Percentiles rank a stretch among this genome's conserved stretches.
These are phyloP conservation scores for Candida tetrigidarum DNA, from an alignment of 1,139 yeast species.

Conservation along the genomic window DNA sequence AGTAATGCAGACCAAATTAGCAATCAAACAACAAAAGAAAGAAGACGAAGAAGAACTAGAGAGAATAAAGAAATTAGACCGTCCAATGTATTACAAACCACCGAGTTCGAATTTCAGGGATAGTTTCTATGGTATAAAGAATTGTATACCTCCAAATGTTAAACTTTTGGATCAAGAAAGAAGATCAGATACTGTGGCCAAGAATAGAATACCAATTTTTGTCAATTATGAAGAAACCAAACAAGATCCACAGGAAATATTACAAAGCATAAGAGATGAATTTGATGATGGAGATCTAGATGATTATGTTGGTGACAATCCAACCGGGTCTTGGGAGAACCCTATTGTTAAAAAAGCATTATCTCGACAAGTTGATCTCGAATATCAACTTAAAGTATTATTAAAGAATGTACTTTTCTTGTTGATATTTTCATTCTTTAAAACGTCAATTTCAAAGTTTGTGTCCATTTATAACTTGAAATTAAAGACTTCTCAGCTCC, in stretches of 20 bases:
- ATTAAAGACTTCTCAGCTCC: conserved; percentile 4
- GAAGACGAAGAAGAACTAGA: conserved; percentile 8
- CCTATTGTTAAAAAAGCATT: conserved; percentile 44
- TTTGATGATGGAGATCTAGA: conserved; percentile 18
- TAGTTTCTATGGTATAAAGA: conserved; percentile 33
- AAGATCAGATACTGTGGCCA: neutral
- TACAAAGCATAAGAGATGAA: conserved; percentile 15
- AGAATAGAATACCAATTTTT: conserved; percentile 22
- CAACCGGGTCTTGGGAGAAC: conserved; percentile 47
- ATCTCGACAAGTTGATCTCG: conserved; percentile 38
- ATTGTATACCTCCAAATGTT: conserved; percentile 34
- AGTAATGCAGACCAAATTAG: conserved; percentile 17
- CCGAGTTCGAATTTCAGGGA: conserved; percentile 34
- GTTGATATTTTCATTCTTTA: conserved; percentile 22
- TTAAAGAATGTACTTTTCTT: conserved; percentile 23
- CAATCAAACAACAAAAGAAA: conserved; percentile 12
- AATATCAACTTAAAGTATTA: conserved; percentile 27
- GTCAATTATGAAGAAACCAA: conserved; percentile 6
- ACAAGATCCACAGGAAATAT: conserved; percentile 5
- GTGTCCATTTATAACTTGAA: conserved; percentile 15
- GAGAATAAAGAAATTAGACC: conserved; percentile 16
- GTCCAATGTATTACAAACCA: conserved; percentile 40
- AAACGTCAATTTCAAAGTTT: conserved; percentile 19
- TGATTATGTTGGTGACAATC: conserved; percentile 17
- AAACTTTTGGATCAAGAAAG: conserved; percentile 12